These are phyloP conservation scores for Monosiga brevicollis DNA, from an alignment of 78 protist species.

Conservation along the genomic window DNA sequence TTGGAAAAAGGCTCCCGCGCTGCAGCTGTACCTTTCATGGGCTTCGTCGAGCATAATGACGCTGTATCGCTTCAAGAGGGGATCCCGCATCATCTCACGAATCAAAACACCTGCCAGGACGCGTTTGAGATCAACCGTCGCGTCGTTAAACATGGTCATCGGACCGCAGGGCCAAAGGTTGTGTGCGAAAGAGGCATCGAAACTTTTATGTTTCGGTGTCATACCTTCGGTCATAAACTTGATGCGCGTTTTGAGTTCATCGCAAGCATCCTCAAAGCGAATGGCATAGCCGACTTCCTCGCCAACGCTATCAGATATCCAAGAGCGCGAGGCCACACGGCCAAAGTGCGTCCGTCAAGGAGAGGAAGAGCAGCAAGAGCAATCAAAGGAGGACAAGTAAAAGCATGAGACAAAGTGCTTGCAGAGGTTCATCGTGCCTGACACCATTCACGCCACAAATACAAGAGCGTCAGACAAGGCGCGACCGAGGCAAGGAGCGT, in stretches of 20 bases:
- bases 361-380: neutral
- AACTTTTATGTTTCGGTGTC: conserved; percentile 80
- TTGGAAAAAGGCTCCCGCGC: too few species aligned
- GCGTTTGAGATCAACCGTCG: conserved; percentile 97
- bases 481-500: neutral
- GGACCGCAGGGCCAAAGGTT: too few species aligned
- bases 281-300: conserved; percentile 51
- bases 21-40: conserved; percentile 95
- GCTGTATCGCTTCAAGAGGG: conserved; percentile 61
- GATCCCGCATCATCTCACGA: conserved; percentile 77
- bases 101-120: too few species aligned
- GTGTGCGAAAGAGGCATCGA: too few species aligned
- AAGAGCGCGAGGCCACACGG: neutral
- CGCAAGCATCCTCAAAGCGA: conserved; percentile 58
- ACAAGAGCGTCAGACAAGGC: neutral
- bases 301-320: neutral
- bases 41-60: conserved; percentile 94
- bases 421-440: too few species aligned
- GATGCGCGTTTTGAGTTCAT: conserved; percentile 42
- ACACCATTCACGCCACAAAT: neutral
- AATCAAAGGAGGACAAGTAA: neutral
- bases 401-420: neutral
- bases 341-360: neutral
- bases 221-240: conserved; percentile 93
- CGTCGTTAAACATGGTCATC: too few species aligned